A percentile compares a stretch with the other conserved stretches of the same genome.
phyloP scores from a whole-genome alignment of 108 stramenopile genomes.

The Hondaea fermentalgiana region DNA sequence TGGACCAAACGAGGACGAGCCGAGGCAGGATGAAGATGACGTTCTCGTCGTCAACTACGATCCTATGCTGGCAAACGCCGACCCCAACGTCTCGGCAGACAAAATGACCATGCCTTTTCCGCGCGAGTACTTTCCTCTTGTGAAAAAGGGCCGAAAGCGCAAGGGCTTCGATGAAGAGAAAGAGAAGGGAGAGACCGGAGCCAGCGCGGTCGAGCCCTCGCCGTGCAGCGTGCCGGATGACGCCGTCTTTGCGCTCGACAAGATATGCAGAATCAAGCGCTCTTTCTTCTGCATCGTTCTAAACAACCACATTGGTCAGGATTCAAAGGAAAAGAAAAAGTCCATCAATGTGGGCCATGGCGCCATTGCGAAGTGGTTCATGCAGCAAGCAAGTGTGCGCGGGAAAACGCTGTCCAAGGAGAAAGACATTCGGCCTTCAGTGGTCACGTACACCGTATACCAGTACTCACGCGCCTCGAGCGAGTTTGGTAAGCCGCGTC shows the following conservation, averaged over 20 bases:
- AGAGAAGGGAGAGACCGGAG: not conserved
- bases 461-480: not conserved
- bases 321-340: no score
- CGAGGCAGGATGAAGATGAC: not conserved
- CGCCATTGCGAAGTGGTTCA: not conserved
- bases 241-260: not conserved
- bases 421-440: not conserved
- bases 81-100: not conserved
- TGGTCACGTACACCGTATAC: not conserved
- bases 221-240: not conserved
- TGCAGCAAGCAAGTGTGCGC: not conserved
- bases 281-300: not conserved
- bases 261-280: not conserved
- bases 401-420: no score
- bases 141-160: not conserved
- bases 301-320: not conserved
- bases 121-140: not conserved
- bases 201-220: not conserved
- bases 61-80: not conserved
- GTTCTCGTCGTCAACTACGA: not conserved
- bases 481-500: not conserved
- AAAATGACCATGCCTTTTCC: not conserved
- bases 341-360: not conserved
- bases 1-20: not conserved
- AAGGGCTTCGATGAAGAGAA: not conserved